Conservation (phyloP, 306 rosid species). For the Macrotyloma uniflorum region DNA sequence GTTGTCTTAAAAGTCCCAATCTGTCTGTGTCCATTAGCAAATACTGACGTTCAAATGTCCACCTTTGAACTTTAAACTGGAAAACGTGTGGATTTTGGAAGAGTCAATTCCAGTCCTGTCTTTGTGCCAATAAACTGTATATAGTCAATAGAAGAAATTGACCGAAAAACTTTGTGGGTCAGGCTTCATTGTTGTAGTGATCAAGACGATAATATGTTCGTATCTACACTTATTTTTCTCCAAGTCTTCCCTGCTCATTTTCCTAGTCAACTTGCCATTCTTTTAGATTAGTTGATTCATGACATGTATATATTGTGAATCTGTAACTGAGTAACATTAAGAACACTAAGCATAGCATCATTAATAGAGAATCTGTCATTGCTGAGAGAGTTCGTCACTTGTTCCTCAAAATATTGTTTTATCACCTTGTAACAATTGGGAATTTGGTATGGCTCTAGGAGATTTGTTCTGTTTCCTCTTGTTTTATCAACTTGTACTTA, state of each 20-base stretch:
- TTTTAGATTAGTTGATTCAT: not conserved
- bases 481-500: not conserved
- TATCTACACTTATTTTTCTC: not conserved
- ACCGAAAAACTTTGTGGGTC: not conserved
- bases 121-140: not conserved
- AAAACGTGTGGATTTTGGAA: not conserved
- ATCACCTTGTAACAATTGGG: not conserved
- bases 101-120: not conserved
- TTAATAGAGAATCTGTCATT: not conserved
- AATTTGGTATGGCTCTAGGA: constrained; percentile 25
- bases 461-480: constrained; percentile 12
- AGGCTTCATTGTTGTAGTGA: not conserved
- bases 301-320: constrained; percentile 4
- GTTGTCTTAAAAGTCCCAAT: not conserved
- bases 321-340: not conserved
- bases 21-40: not conserved
- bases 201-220: not conserved
- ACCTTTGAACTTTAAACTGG: not conserved
- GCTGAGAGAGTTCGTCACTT: not conserved
- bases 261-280: constrained; percentile 36
- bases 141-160: not conserved
- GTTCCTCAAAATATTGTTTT: not conserved
- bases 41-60: too few relatives aligned
- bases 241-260: constrained; percentile 17
- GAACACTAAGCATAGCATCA: not conserved